phyloP scores from a whole-genome alignment of 2,329 filamentous ascomycete species.

The Thelonectria olida region DNA sequence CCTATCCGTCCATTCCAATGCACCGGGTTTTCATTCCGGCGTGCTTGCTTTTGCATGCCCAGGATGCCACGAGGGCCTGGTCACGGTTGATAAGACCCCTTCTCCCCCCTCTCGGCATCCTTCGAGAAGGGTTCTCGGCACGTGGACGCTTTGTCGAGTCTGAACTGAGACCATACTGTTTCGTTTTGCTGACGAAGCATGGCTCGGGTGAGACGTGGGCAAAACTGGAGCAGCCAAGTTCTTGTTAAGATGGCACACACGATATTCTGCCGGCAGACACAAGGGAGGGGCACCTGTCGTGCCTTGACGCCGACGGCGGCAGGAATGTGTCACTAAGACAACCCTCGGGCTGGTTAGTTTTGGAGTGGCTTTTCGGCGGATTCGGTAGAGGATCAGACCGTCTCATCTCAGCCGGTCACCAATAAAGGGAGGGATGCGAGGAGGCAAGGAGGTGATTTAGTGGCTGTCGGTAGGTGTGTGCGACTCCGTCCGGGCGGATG shows the following conservation, averaged over 20 bases:
- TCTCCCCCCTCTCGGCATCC: constrained; percentile 18
- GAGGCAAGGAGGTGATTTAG: background rate
- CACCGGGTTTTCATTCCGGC: constrained; percentile 21
- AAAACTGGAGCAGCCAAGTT: background rate
- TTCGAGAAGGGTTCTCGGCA: constrained; percentile 33
- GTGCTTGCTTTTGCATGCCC: constrained; percentile 22
- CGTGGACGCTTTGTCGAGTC: constrained; percentile 21
- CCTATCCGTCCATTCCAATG: constrained; percentile 16
- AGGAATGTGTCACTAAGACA: constrained; percentile 22
- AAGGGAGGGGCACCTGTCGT: background rate
- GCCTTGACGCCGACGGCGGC: background rate
- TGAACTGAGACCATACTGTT: constrained; percentile 20
- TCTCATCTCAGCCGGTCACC: constrained; percentile 18
- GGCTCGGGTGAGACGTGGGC: constrained; percentile 15
- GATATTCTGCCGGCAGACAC: background rate
- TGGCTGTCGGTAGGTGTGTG: background rate
- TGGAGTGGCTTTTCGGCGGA: constrained; percentile 18
- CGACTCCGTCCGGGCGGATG: background rate
- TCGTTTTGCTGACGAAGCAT: constrained; percentile 22
- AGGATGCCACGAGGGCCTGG: constrained; percentile 23
- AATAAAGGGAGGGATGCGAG: background rate
- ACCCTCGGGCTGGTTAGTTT: constrained; percentile 17
- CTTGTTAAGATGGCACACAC: background rate
- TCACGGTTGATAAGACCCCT: constrained; percentile 16
- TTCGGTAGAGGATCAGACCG: constrained; percentile 5